Base-by-base conservation (phyloP, 345 rosid species). In the Corchorus capsularis region DNA sequence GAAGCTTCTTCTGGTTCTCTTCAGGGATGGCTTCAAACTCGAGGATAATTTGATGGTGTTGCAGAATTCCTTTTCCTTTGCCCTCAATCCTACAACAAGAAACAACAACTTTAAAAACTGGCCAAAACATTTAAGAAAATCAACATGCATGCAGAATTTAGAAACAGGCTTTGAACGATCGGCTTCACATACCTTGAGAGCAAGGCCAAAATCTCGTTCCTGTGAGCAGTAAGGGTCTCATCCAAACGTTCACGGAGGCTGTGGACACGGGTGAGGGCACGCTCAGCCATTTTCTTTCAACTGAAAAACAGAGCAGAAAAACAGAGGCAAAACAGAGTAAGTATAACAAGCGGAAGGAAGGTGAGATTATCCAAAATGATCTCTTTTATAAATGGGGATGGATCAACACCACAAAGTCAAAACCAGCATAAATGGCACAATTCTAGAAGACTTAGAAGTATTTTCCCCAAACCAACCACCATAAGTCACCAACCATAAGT, bases 191-290 rank as follows among this genome's bases (percentile, higher is more conserved):
- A 90, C 95, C 91, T 87, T 9, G 95, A 50, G 22, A 91, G 86
- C 55, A 91, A 84, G 63, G 92, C 89, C 75, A 91, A 78, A 60
- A 91, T 81, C 52, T 91, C 91, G 71, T 91, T 91, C 73, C 95
- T 84, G 77, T 87, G 79, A 65, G 85, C 73, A 32, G 77, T 49
- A 34, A 91, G 92, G 8, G 92, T 91, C 57, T 84, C 89, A 52
- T 91, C 95, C 83, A 91, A 74, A 52, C 91, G 95, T 81, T 89
- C 95, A 45, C 92, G 89, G 75, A 89, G 86, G 83, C 95, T 91
- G 66, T 89, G 95, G 49, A 81, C 87, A 45, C 95, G 92, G 39
- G 95, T 89, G 66, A 91, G 77, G 16, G 64, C 78, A 22, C 79
- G 85, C 8, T 85, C 87, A 15, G 89, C 84, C 94, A 90, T 90